phyloP scores from a whole-genome alignment of 2,329 filamentous ascomycete species.

The Phaeosphaeria sp. region DNA sequence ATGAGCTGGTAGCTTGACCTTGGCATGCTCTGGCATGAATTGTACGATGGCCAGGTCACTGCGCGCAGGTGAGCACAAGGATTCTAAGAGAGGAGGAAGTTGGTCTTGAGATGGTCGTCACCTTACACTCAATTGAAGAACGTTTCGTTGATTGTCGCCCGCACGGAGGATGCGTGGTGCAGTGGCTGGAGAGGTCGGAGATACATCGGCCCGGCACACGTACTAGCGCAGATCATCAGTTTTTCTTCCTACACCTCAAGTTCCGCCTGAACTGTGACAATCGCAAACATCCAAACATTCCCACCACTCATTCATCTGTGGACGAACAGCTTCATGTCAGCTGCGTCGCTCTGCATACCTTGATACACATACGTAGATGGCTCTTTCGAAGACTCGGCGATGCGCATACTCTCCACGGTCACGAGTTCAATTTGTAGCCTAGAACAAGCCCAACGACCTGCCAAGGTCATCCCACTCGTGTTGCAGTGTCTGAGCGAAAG shows the following conservation, averaged over 20 bases:
- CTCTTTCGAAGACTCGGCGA: constrained; percentile 94
- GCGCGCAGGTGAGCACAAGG: too few relatives aligned
- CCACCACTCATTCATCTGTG: background rate
- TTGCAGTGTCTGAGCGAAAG: constrained; percentile 81
- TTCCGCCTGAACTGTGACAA: background rate
- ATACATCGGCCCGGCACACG: background rate
- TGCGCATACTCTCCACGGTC: constrained; percentile 70
- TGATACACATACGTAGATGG: constrained; percentile 52
- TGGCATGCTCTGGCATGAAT: too few relatives aligned
- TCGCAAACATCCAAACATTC: background rate
- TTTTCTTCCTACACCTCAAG: background rate
- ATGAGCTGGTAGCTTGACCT: too few relatives aligned
- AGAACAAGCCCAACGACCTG: constrained; percentile 78
- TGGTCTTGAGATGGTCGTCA: too few relatives aligned
- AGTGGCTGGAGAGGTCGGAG: background rate
- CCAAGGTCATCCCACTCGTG: constrained; percentile 93
- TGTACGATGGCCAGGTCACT: too few relatives aligned
- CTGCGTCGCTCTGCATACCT: background rate
- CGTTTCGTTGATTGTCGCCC: too few relatives aligned
- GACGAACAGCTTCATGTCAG: constrained; percentile 5
- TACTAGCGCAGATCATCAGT: background rate
- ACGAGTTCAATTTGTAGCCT: constrained; percentile 89
- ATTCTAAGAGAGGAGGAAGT: too few relatives aligned
- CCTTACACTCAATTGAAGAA: too few relatives aligned
- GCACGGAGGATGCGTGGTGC: too few relatives aligned